Percentiles rank a stretch among this genome's conserved stretches.
These are phyloP conservation scores for Corymbia maculata DNA, from an alignment of 345 rosid species.

Conservation along the genomic window DNA sequence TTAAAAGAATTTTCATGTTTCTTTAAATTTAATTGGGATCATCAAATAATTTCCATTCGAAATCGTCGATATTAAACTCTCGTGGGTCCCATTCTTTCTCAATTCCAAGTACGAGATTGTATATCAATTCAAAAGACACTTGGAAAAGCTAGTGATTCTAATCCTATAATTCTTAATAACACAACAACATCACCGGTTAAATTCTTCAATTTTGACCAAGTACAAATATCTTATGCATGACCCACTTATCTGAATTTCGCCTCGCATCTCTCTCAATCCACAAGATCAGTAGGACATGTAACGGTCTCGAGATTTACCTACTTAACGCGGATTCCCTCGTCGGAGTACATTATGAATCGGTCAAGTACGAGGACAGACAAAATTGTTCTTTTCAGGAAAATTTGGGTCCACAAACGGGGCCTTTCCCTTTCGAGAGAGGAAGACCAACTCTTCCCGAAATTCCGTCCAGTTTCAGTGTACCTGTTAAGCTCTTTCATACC, in stretches of 20 bases:
- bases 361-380: neutral
- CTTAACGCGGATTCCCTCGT: neutral
- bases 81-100: neutral
- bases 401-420: neutral
- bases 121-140: neutral
- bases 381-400: neutral
- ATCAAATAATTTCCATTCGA: neutral
- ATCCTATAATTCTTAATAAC: neutral
- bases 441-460: neutral
- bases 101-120: neutral
- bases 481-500: neutral
- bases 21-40: neutral
- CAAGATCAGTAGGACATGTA: neutral
- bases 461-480: neutral
- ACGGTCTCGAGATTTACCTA: neutral
- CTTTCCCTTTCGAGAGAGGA: neutral
- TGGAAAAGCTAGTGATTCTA: neutral
- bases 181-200: rapidly evolving
- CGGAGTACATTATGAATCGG: neutral
- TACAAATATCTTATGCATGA: rapidly evolving
- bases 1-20: neutral
- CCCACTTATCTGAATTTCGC: neutral
- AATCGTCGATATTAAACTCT: neutral
- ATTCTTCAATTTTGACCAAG: neutral
- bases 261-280: neutral